Conservation (phyloP, 768 basidiomycete genomes). For the Tephrocybe sp. region DNA sequence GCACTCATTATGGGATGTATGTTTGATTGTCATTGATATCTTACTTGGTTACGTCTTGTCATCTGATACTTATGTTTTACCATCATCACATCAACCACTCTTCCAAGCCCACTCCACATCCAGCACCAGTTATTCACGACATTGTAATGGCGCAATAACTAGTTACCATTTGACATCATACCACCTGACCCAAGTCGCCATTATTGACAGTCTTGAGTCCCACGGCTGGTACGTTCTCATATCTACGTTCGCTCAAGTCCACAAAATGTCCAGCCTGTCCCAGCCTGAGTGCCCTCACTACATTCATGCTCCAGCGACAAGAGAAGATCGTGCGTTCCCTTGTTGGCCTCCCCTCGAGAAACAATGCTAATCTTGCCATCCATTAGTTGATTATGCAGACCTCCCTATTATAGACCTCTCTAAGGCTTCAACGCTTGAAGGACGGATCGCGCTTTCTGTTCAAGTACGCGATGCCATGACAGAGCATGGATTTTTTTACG, state of each 20-base stretch:
- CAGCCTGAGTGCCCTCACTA: slow-evolving; percentile 32
- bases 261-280: slow-evolving; percentile 30
- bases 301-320: slow-evolving; percentile 29
- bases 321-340: slow-evolving; percentile 28
- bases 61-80: too few relatives aligned
- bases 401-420: slow-evolving; percentile 52
- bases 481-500: slow-evolving; percentile 41
- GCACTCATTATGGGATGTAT: background rate
- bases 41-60: background rate
- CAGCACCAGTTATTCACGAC: too few relatives aligned
- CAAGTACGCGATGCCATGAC: slow-evolving; percentile 45
- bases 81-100: too few relatives aligned
- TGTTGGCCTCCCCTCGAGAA: background rate
- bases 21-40: background rate
- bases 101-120: too few relatives aligned
- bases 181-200: background rate
- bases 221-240: too few relatives aligned
- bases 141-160: too few relatives aligned
- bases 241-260: background rate
- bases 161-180: background rate
- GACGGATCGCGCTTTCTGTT: slow-evolving; percentile 31
- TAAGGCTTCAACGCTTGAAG: slow-evolving; percentile 32
- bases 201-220: background rate
- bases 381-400: slow-evolving; percentile 37
- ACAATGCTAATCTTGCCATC: background rate